phyloP scores from a whole-genome alignment of 2,329 filamentous ascomycete genomes.

The Fusarium continuum region DNA sequence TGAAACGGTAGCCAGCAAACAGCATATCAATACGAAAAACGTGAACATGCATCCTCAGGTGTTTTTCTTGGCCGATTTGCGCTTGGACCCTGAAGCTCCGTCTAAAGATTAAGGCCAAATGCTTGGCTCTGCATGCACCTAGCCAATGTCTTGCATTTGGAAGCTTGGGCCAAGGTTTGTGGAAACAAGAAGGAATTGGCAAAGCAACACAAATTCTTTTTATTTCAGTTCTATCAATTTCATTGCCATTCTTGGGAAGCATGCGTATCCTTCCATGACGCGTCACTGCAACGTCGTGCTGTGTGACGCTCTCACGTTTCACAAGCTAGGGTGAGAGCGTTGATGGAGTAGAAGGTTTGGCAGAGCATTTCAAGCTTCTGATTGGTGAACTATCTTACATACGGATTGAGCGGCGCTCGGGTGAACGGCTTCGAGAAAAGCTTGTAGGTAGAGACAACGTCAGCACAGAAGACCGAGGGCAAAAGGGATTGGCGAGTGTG shows the following conservation, averaged over 20 bases:
- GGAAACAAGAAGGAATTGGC: no score
- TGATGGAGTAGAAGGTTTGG: background rate
- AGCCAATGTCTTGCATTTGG: no score
- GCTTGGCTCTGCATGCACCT: no score
- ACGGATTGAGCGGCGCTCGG: conserved; percentile 17
- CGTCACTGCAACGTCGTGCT: background rate
- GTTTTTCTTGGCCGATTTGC: no score
- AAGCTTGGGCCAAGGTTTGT: no score
- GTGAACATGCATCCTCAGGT: no score
- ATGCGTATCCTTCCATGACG: conserved; percentile 18
- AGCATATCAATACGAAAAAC: no score
- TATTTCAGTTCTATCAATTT: background rate
- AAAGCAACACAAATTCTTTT: no score
- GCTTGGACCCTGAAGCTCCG: no score
- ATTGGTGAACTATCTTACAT: background rate
- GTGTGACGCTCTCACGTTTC: background rate
- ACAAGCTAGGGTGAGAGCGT: no score
- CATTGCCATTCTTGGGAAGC: background rate
- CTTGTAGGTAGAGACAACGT: conserved; percentile 1
- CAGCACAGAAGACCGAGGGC: background rate
- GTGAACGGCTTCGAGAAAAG: conserved; percentile 13
- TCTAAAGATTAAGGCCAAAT: no score
- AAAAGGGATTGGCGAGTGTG: conserved; percentile 3
- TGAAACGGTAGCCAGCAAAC: no score
- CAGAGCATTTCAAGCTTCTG: background rate